phyloP scores from a whole-genome alignment of 371 early-diverging fungal species.

The Mucor plumbeus region DNA sequence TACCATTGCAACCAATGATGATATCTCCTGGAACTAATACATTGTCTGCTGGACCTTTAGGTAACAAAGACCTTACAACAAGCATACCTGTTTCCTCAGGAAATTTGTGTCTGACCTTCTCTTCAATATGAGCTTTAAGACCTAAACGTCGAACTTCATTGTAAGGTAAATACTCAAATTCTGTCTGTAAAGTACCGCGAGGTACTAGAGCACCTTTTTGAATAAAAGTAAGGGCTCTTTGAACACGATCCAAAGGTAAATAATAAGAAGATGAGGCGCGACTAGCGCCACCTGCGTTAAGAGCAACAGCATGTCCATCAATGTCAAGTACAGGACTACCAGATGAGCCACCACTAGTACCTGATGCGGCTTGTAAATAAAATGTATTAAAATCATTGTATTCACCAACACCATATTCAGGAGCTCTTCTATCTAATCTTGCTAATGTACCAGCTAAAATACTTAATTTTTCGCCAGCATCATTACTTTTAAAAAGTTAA shows the following conservation, averaged over 20 bases:
- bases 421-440: conserved; percentile 68
- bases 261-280: conserved; percentile 66
- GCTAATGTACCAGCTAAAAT: conserved; percentile 83
- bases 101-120: conserved; percentile 61
- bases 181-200: conserved; percentile 82
- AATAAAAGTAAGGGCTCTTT: conserved; percentile 59
- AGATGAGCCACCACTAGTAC: conserved; percentile 66
- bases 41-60: conserved; percentile 73
- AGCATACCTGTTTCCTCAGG: conserved; percentile 74
- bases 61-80: conserved; percentile 70
- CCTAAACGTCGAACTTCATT: conserved; percentile 71
- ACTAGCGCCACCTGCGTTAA: conserved; percentile 73
- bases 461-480: conserved; percentile 83
- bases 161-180: conserved; percentile 70
- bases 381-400: conserved; percentile 78
- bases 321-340: conserved; percentile 76
- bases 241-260: conserved; percentile 50
- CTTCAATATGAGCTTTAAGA: conserved; percentile 63
- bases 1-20: conserved; percentile 65
- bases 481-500: conserved; percentile 49
- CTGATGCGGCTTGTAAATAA: conserved; percentile 72
- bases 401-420: conserved; percentile 53
- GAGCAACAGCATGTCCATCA: conserved; percentile 71
- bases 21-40: conserved; percentile 81
- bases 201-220: conserved; percentile 65